A percentile compares a stretch with the other conserved stretches of the same genome.
phyloP scores from a whole-genome alignment of 2,329 filamentous ascomycete species.

The Aspergillus aculeatus region DNA sequence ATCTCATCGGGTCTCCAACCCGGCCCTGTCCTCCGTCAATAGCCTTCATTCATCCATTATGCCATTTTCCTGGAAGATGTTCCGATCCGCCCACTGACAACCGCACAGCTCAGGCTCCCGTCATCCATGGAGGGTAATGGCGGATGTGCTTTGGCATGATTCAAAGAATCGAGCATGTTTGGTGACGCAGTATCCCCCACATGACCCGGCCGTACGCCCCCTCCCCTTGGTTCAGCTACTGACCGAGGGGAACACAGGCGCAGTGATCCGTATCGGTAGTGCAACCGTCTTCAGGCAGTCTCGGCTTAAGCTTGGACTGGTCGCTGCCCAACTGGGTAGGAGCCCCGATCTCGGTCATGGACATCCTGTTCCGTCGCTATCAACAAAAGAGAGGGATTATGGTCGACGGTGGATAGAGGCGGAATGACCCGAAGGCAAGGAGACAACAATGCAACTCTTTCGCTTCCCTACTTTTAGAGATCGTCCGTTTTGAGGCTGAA shows the following conservation, averaged over 20 bases:
- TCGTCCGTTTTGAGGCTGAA: background rate
- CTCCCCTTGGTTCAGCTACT: background rate
- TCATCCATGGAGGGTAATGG: background rate
- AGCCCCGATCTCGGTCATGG: background rate
- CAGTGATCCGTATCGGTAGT: background rate
- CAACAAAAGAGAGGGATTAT: too few relatives aligned
- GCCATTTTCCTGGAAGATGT: too few relatives aligned
- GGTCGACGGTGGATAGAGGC: too few relatives aligned
- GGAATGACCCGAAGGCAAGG: too few relatives aligned
- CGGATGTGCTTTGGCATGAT: background rate
- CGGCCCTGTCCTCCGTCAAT: too few relatives aligned
- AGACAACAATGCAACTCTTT: background rate
- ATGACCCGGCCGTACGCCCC: background rate
- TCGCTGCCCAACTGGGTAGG: background rate
- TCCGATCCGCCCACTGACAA: too few relatives aligned
- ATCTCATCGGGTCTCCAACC: background rate
- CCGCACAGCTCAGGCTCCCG: too few relatives aligned
- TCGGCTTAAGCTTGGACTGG: background rate
- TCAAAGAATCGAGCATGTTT: background rate
- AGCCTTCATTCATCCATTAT: too few relatives aligned
- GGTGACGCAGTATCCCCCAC: background rate
- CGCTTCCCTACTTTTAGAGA: background rate
- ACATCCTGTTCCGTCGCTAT: too few relatives aligned
- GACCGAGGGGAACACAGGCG: background rate
- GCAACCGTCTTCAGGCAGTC: background rate